Percentiles rank a stretch among this genome's conserved stretches.
Conservation (phyloP, 495 filamentous ascomycete genomes). For the Mytilinidion resinicola region DNA sequence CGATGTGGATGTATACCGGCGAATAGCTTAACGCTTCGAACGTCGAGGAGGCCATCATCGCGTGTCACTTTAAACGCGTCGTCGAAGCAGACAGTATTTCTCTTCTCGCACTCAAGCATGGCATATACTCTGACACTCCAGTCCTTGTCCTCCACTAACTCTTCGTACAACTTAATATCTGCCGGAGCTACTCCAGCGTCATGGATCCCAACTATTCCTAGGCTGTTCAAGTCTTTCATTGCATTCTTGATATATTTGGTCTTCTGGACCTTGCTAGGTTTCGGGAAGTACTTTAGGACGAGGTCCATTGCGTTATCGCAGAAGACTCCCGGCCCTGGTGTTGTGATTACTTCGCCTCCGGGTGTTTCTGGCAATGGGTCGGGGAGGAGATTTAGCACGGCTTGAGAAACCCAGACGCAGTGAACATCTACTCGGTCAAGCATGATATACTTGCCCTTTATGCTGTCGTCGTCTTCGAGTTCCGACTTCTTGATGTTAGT, state of each 20-base stretch:
- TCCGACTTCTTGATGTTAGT: constrained; percentile 39
- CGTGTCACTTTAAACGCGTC: constrained; percentile 37
- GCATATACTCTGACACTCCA: constrained; percentile 55
- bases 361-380: constrained; percentile 46
- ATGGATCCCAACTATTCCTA: constrained; percentile 57
- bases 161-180: constrained; percentile 47
- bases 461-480: constrained; percentile 43
- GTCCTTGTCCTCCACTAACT: constrained; percentile 41
- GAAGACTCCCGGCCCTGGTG: constrained; percentile 57
- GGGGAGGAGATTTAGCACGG: constrained; percentile 51
- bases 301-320: constrained; percentile 65
- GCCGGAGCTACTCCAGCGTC: constrained; percentile 52
- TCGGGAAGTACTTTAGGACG: constrained; percentile 48
- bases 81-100: constrained; percentile 54
- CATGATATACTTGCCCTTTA: constrained; percentile 55
- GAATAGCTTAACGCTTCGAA: constrained; percentile 55
- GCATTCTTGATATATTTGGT: constrained; percentile 46
- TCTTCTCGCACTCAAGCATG: constrained; percentile 56
- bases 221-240: constrained; percentile 51
- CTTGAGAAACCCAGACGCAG: constrained; percentile 56
- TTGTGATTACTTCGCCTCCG: constrained; percentile 49
- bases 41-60: constrained; percentile 41
- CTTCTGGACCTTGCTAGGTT: constrained; percentile 44
- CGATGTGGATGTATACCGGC: constrained; percentile 39
- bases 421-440: constrained; percentile 61